Conservation (phyloP, 2,329 filamentous ascomycete species). For the Botryotinia convoluta region DNA sequence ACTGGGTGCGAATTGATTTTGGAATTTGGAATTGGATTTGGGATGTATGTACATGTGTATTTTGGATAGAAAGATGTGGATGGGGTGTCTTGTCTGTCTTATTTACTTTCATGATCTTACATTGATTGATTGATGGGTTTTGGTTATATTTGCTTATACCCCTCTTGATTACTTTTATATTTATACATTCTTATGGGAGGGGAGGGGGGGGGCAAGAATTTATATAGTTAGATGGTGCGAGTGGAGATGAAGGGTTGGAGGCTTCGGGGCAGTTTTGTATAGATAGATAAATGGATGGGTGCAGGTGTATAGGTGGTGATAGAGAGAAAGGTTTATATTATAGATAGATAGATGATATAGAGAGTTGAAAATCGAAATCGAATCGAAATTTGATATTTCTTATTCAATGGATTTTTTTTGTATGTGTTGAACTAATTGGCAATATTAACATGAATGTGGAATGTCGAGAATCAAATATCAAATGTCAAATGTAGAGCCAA, state of each 20-base stretch:
- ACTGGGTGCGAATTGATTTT: not conserved
- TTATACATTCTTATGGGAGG: not conserved
- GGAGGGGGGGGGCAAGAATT: not conserved
- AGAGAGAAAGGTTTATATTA: not conserved
- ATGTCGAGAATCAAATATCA: not conserved
- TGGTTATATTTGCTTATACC: constrained; percentile 5
- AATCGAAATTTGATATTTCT: not conserved
- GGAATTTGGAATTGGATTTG: not conserved
- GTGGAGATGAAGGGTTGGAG: not conserved
- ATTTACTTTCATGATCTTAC: not conserved
- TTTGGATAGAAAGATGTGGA: not conserved
- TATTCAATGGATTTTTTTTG: not conserved
- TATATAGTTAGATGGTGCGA: not conserved
- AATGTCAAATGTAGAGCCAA: too few species aligned
- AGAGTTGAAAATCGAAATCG: not conserved
- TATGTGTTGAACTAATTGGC: too few species aligned
- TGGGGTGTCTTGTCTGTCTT: not conserved
- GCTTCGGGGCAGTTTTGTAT: not conserved
- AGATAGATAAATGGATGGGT: not conserved
- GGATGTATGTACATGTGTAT: not conserved
- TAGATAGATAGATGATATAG: not conserved
- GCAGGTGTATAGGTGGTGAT: not conserved
- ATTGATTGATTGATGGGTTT: not conserved
- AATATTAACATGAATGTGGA: too few species aligned
- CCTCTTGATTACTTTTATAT: not conserved